phyloP scores from a whole-genome alignment of 306 rosid genomes.

The Lathyrus oleraceus region DNA sequence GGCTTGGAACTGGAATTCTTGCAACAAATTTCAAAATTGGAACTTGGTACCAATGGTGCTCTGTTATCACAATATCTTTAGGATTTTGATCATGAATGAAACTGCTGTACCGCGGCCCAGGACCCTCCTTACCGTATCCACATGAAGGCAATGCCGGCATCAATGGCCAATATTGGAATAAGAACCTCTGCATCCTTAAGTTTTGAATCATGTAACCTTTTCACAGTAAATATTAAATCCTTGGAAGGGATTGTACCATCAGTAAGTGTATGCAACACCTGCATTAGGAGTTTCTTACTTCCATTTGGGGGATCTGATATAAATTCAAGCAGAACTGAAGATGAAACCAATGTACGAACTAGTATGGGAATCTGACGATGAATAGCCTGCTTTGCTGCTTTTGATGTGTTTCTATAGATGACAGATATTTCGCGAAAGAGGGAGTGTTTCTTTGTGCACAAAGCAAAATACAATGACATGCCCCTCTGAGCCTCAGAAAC shows the following conservation, averaged over 20 bases:
- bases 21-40: no score
- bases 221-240: conserved; percentile 65
- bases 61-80: no score
- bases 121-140: no score
- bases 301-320: conserved; percentile 85
- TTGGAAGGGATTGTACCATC: conserved; percentile 76
- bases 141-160: no score
- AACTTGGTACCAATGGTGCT: no score
- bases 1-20: no score
- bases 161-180: conserved; percentile 75
- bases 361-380: conserved; percentile 80
- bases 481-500: conserved; percentile 76
- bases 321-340: conserved; percentile 80
- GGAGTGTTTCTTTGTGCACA: conserved; percentile 93
- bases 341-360: conserved; percentile 88
- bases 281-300: conserved; percentile 82
- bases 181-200: conserved; percentile 82
- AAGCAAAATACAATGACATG: conserved; percentile 89
- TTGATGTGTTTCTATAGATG: conserved; percentile 65
- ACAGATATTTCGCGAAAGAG: conserved; percentile 78
- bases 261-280: conserved; percentile 89
- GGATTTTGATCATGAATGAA: no score
- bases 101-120: no score
- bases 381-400: conserved; percentile 77
- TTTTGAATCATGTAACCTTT: conserved; percentile 79